phyloP scores from a whole-genome alignment of 805 yeast genomes.

The Wickerhamiella alocasiicola region DNA sequence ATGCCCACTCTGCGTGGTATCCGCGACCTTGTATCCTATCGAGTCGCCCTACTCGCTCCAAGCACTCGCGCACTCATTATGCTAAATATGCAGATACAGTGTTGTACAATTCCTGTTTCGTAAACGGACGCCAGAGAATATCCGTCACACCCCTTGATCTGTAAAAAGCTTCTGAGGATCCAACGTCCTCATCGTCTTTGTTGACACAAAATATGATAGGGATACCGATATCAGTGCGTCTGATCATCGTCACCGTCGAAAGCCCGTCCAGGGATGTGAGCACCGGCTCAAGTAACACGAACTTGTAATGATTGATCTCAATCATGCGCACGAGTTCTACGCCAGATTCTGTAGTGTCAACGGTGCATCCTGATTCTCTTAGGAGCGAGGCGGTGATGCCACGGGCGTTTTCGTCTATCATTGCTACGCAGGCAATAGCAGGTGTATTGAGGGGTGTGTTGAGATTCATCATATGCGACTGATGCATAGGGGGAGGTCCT shows the following conservation, averaged over 20 bases:
- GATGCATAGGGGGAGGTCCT: neutral
- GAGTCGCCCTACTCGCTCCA: no score
- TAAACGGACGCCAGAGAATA: conserved; percentile 86
- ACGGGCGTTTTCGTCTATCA: conserved; percentile 49
- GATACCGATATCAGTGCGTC: conserved; percentile 62
- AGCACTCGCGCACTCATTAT: no score
- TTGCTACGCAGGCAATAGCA: conserved; percentile 35
- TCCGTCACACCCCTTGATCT: conserved; percentile 79
- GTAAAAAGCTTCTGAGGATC: conserved; percentile 35
- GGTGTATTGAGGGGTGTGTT: no score
- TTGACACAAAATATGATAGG: conserved; percentile 57
- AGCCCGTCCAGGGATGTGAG: conserved; percentile 48
- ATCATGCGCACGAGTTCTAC: conserved; percentile 71
- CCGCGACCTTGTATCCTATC: no score
- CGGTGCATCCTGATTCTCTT: conserved; percentile 80
- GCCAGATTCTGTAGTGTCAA: conserved; percentile 88
- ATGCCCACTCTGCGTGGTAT: no score
- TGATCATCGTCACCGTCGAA: conserved; percentile 82
- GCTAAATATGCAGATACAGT: conserved; percentile 28
- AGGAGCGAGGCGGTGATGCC: conserved; percentile 72
- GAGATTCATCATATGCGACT: no score
- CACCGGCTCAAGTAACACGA: conserved; percentile 45
- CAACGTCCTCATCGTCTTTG: conserved; percentile 8
- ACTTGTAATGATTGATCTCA: conserved; percentile 49
- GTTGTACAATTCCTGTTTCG: conserved; percentile 69